Evolutionary conservation across 805 yeast genomes (phyloP).

Genomic region (Limtongia smithiae): DNA sequence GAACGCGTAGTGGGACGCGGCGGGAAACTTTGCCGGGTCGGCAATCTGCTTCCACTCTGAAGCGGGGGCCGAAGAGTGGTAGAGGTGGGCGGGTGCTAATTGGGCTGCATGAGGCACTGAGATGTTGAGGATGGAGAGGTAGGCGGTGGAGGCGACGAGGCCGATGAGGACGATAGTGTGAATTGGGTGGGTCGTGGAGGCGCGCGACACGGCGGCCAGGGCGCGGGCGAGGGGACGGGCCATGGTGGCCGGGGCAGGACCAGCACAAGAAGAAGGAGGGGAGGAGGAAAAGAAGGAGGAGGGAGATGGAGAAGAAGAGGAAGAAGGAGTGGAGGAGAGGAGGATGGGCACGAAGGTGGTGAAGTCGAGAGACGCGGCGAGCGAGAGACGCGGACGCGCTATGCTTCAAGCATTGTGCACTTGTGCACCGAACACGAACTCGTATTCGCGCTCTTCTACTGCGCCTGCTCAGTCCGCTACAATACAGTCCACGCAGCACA

Average conservation of each 20-base stretch:
- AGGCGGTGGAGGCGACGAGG: slow-evolving; percentile 73
- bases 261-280: background rate
- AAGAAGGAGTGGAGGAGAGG: slow-evolving; percentile 1
- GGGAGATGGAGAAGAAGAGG: background rate
- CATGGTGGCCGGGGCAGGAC: slow-evolving; percentile 8
- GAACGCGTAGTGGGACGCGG: slow-evolving; percentile 48
- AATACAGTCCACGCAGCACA: too few species aligned
- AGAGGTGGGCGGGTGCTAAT: slow-evolving; percentile 31
- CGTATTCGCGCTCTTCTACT: too few species aligned
- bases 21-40: slow-evolving; percentile 42
- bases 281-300: background rate
- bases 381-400: background rate
- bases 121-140: slow-evolving; percentile 54
- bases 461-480: too few species aligned
- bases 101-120: slow-evolving; percentile 35
- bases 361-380: background rate
- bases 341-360: too few species aligned
- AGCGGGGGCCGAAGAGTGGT: slow-evolving; percentile 41
- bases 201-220: slow-evolving; percentile 21
- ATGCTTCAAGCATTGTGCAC: background rate
- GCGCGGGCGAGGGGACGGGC: slow-evolving; percentile 17
- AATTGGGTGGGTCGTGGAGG: slow-evolving; percentile 54
- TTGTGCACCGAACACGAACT: too few species aligned
- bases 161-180: slow-evolving; percentile 74
- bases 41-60: slow-evolving; percentile 50